A percentile compares a stretch with the other conserved stretches of the same genome.
These are phyloP conservation scores for Cercospora nicotianae DNA, from an alignment of 2,329 filamentous ascomycete species.

Conservation along the genomic window DNA sequence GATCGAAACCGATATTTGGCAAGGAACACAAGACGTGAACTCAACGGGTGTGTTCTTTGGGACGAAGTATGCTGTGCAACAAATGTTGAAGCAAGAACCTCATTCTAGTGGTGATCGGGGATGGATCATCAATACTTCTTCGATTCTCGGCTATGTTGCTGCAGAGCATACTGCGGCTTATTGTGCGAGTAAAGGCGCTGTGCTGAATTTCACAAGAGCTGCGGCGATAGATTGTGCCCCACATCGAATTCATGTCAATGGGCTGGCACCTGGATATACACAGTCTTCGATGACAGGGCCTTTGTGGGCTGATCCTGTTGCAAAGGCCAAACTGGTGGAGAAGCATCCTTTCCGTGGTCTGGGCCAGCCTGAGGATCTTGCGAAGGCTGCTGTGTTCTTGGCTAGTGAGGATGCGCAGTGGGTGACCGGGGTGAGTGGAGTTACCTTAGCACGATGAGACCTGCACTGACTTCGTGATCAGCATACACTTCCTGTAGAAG, in stretches of 20 bases:
- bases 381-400: slow-evolving; percentile 49
- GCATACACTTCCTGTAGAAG: slow-evolving; percentile 26
- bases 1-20: slow-evolving; percentile 24
- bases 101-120: slow-evolving; percentile 45
- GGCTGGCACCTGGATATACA: slow-evolving; percentile 34
- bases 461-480: slow-evolving; percentile 8
- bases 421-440: slow-evolving; percentile 24
- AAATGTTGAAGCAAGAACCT: slow-evolving; percentile 54
- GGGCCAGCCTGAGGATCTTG: slow-evolving; percentile 43
- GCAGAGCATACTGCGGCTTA: slow-evolving; percentile 41
- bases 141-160: slow-evolving; percentile 46
- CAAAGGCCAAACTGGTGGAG: slow-evolving; percentile 30
- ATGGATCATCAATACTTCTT: slow-evolving; percentile 54
- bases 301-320: slow-evolving; percentile 27
- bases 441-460: neutral
- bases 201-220: slow-evolving; percentile 32
- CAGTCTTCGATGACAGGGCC: slow-evolving; percentile 28
- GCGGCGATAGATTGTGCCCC: slow-evolving; percentile 35
- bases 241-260: slow-evolving; percentile 35
- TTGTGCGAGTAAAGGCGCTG: slow-evolving; percentile 33
- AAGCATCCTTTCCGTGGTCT: slow-evolving; percentile 40
- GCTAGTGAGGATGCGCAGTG: slow-evolving; percentile 44
- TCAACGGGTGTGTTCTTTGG: slow-evolving; percentile 44
- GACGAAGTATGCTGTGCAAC: slow-evolving; percentile 49
- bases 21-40: slow-evolving; percentile 40